Base-by-base conservation (phyloP, 805 yeast species). In the Nakazawaea peltata region DNA sequence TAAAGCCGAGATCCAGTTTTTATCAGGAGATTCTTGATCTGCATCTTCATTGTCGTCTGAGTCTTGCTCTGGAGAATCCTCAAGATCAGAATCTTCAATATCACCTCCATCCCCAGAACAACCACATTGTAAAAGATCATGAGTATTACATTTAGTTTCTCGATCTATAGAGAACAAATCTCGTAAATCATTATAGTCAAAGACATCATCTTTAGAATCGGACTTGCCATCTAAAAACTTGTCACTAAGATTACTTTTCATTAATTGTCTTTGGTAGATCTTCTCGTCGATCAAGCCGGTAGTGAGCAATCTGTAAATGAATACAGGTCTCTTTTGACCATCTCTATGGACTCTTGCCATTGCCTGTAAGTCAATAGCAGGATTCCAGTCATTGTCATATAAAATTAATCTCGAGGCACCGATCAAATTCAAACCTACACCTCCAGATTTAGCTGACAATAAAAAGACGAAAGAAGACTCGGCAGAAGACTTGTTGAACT, bases 361-460 rank as follows among this genome's bases (percentile, higher is more conserved):
- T 0, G 97, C 95, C 54, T 92, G 98, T 23, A 82, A 54, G 50
- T 92, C 98, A 10, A 80, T 69, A 0, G 96, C 75, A 0, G 98
- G 98, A 44, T 92, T 92, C 98, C 98, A 92, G 50, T 92, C 97
- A 44, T 92, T 85, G 52, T 92, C 98, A 50, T 84, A 81, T 16
- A 92, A 59, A 4, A 92, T 68, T 27, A 92, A 59, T 19, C 97
- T 60, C 1, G 94, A 84, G 0, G 94, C 98, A 0, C 97, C 98
- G 23, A 84, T 71, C 23, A 92, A 61, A 49, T 92, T 92, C 28
- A 92, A 63, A 0, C 98, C 98, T 41, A 82, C 78, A 0, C 98
- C 98, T 3, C 98, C 98, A 4, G 95, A 78, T 53, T 87, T 85
- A 0, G 96, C 81, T 3, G 95, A 84, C 10, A 92, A 56, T 10